phyloP scores from a whole-genome alignment of 2,329 filamentous ascomycete genomes.

The Lasiodiplodia hormozganensis region DNA sequence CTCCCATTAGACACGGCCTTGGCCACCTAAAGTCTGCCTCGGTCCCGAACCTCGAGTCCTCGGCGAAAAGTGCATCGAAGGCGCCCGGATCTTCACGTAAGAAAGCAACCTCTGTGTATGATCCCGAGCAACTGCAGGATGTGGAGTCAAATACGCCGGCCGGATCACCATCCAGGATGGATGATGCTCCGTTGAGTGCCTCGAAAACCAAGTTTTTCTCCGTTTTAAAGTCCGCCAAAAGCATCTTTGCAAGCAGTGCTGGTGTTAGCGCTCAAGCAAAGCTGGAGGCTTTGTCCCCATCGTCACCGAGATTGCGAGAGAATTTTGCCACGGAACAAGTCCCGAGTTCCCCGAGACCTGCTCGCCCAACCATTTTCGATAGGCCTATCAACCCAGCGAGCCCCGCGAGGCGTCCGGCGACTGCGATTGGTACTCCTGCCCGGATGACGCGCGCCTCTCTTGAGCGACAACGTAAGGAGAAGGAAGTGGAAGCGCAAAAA shows the following conservation, averaged over 20 bases:
- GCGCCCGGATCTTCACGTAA: slow-evolving; percentile 53
- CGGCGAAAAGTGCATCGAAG: slow-evolving; percentile 47
- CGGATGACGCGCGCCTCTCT: slow-evolving; percentile 61
- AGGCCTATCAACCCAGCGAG: slow-evolving; percentile 24
- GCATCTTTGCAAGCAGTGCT: slow-evolving; percentile 79
- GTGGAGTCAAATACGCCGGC: slow-evolving; percentile 62
- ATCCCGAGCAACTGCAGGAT: slow-evolving; percentile 48
- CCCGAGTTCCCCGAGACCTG: slow-evolving; percentile 38
- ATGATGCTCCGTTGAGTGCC: slow-evolving; percentile 84
- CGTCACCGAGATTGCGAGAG: slow-evolving; percentile 2
- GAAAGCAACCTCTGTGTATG: slow-evolving; percentile 60
- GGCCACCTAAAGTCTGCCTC: slow-evolving; percentile 70
- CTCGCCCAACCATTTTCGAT: slow-evolving; percentile 19
- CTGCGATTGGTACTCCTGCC: slow-evolving; percentile 32
- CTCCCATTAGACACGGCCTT: slow-evolving; percentile 44
- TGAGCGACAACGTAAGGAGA: slow-evolving; percentile 66
- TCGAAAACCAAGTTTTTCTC: slow-evolving; percentile 93
- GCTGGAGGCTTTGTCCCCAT: slow-evolving; percentile 57
- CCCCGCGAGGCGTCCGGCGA: slow-evolving; percentile 10
- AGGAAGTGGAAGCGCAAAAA: slow-evolving; percentile 67
- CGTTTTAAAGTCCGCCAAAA: slow-evolving; percentile 85
- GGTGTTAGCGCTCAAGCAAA: slow-evolving; percentile 65
- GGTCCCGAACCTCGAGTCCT: slow-evolving; percentile 64
- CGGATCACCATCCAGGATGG: slow-evolving; percentile 64
- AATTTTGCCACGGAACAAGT: slow-evolving; percentile 42